Evolutionary conservation across 1,139 yeast genomes (phyloP), one percentile per base, ranked within the genome.

Genomic region (Debaryomyces robertsiae): DNA sequence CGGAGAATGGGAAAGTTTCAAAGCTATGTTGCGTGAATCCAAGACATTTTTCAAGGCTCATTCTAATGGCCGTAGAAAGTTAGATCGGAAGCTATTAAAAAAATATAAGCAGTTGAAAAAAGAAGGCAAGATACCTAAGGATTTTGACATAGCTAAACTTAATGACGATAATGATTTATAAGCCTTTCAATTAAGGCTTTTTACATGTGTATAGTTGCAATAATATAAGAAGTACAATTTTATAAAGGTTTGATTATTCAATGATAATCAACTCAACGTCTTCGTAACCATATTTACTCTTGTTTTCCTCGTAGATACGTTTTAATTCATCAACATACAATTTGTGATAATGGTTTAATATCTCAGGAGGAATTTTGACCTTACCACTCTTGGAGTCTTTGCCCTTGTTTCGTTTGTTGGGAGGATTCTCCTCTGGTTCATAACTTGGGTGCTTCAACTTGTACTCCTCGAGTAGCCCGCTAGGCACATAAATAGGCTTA

Each of bases 401-500:
- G 22, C 7, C 7, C 23, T n/a, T 31, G 16, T 16, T 16, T 18
- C 31, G 30, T 31, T 19, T 19, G 29, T 43, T 15, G 40, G 19
- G 30, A 22, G 23, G 30, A 10, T 27, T 27, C 14, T 27, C 15
- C 11, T 39, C 42, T 32, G 50, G 49, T 6, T 47, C 54, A 15
- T 52, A 52, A 16, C 61, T 68, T 1, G 72, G 66, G 44, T 68
- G 62, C 39, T 61, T 49, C 14, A 49, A 46, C 39, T 54, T 54
- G 45, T 66, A 66, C 1, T 67, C 68, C 32, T 58, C 60, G 27
- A 71, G 46, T n/a, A 61, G 55, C 14, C 66, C 65, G 4, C 59
- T 53, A 2, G 91, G 89, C 3, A 91, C 78, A 29, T 77, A 70
- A 15, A 93, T 85, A 2, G 98, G 97, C 30, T 69, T 69, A 0